phyloP scores from a whole-genome alignment of 305 asterid species.

The Fraxinus latifolia region DNA sequence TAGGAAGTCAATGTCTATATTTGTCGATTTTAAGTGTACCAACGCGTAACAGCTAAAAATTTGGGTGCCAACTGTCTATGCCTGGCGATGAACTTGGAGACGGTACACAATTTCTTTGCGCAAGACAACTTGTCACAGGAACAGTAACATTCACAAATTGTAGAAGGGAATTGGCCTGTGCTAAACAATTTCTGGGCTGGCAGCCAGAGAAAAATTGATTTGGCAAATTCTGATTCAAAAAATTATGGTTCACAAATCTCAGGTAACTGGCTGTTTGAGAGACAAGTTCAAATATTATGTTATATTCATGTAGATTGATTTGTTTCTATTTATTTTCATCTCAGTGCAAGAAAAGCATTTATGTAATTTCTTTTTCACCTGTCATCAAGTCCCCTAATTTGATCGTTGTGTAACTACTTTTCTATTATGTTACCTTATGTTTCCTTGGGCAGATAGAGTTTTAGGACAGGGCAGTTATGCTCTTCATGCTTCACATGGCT shows the following conservation, averaged over 20 bases:
- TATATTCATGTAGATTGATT: neutral
- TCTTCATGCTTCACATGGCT: constrained; percentile 51
- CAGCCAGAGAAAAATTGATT: constrained; percentile 49
- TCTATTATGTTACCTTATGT: constrained; percentile 18
- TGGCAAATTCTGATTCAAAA: constrained; percentile 38
- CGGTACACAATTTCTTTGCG: constrained; percentile 88
- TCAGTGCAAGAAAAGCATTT: neutral
- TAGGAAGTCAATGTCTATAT: constrained; percentile 11
- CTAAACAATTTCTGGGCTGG: constrained; percentile 59
- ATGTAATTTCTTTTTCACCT: neutral
- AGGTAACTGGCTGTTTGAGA: constrained; percentile 38
- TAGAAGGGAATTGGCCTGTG: constrained; percentile 61
- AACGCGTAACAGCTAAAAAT: constrained; percentile 19
- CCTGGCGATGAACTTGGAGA: constrained; percentile 94
- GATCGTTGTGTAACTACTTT: constrained; percentile 2
- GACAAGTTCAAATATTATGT: neutral
- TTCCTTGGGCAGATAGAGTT: constrained; percentile 48
- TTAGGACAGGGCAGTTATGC: constrained; percentile 59
- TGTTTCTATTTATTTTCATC: neutral
- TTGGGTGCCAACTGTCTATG: constrained; percentile 59
- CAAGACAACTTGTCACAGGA: constrained; percentile 69
- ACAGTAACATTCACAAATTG: constrained; percentile 51
- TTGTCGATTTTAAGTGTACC: constrained; percentile 11
- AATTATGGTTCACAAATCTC: constrained; percentile 43
- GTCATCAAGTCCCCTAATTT: neutral